phyloP scores from a whole-genome alignment of 805 yeast genomes.

The Wickerhamomyces chaumierensis region DNA sequence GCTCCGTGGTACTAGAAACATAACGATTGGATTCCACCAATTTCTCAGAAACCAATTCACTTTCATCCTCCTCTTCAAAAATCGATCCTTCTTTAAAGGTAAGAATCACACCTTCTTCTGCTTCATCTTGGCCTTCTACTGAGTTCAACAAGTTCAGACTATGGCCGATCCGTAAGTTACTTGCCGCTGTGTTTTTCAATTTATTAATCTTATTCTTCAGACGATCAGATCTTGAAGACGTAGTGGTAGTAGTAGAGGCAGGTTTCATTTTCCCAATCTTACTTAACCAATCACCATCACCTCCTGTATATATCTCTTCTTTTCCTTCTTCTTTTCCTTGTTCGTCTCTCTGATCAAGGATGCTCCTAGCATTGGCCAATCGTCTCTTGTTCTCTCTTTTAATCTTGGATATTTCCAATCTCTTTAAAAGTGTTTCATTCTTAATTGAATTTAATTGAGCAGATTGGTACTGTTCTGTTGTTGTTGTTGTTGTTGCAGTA shows the following conservation, averaged over 20 bases:
- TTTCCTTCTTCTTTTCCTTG: conserved; percentile 1
- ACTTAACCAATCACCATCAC: conserved; percentile 14
- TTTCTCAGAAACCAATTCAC: too few species aligned
- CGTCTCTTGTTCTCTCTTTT: conserved; percentile 8
- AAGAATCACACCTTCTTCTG: conserved; percentile 7
- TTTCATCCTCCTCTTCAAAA: conserved; percentile 13
- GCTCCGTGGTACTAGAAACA: too few species aligned
- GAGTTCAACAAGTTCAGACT: too few species aligned
- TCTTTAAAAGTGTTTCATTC: conserved; percentile 7
- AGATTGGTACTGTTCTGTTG: conserved; percentile 10
- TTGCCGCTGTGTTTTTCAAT: too few species aligned
- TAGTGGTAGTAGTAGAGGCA: not conserved
- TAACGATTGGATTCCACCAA: too few species aligned
- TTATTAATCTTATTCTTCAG: too few species aligned
- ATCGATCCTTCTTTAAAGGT: conserved; percentile 16
- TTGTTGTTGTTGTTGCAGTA: not conserved
- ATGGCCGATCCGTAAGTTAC: too few species aligned
- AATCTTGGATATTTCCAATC: conserved; percentile 7
- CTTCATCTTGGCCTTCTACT: too few species aligned
- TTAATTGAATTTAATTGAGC: not conserved
- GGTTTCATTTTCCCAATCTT: conserved; percentile 6
- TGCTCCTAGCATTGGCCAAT: conserved; percentile 4
- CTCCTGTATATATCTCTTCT: conserved; percentile 3
- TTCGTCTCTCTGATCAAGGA: conserved; percentile 9
- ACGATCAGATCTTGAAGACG: too few species aligned